Evolutionary conservation across 2,329 filamentous ascomycete species (phyloP), one percentile per base, ranked within the genome.

Genomic region (Aspergillus neotritici): DNA sequence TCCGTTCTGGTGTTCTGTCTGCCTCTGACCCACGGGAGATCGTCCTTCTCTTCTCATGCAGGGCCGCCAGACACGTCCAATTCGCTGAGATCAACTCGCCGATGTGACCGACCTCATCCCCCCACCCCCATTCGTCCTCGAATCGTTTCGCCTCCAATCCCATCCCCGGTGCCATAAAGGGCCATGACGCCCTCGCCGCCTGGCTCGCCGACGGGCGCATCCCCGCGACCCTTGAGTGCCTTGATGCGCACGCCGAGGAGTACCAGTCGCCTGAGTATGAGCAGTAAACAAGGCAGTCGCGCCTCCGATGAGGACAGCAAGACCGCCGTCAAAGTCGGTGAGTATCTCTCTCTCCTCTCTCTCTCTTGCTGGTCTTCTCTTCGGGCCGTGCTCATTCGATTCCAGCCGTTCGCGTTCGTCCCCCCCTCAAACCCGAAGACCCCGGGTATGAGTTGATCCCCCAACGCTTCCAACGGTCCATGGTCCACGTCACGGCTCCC

Each of bases 311-410:
- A 96, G 57, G 90, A 95, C 65, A 78, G 78, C 50, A 90, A 86
- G 65, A 95, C 90, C 5, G 87, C 90, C 17, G 90, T 96, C 70
- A 93, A 87, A 91, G 90, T 96, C 64, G 90, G 90, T 96, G 79
- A 58, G 89, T 86, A 52, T 35, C 14, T 15, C 12, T 4, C 1
- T 34, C 33, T 31, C 17, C 21, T 7, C 12, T 35, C 17, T 33
- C 37, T 12, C 11, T 13, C 9, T 13, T 12, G 30, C 34, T 32
- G 4, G 4, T 9, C 12, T 14, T 35, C 34, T 40, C 25, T 38
- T 28, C 17, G 12, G 25, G 14, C 25, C 14, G 16, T 45, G 45
- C 51, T 55, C 43, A 54, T 37, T 15, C 39, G 16, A 15, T 44
- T 44, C 14, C 65, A 97, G 93, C 86, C 65, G 88, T 98, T 58